Conservation (phyloP, 192 early-diverging fungal genomes). For the Jimgerdemannia flammicorona region DNA sequence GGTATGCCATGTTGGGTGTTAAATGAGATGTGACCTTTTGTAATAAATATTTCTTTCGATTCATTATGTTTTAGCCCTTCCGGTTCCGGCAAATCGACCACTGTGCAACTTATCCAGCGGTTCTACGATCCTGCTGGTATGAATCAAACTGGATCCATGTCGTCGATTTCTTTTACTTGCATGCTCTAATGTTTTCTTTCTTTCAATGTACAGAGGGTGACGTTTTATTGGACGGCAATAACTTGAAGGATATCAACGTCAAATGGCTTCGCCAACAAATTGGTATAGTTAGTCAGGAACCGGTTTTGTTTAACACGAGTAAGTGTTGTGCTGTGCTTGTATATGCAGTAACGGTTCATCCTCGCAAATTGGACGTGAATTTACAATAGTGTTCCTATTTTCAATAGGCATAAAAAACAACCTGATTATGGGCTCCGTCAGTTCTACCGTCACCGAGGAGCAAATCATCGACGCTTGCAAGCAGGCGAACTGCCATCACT, state of each 20-base stretch:
- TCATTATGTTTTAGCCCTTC: conserved; percentile 33
- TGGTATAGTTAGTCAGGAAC: conserved; percentile 90
- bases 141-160: not conserved
- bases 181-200: not conserved
- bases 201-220: conserved; percentile 23
- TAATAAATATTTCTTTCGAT: not conserved
- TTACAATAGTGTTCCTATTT: not conserved
- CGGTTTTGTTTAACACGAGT: conserved; percentile 74
- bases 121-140: conserved; percentile 66
- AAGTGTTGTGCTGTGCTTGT: not conserved
- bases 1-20: no score
- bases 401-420: conserved; percentile 75
- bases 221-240: conserved; percentile 69
- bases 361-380: not conserved
- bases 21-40: not conserved
- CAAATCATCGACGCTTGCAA: conserved; percentile 68
- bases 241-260: conserved; percentile 76
- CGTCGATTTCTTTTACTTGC: no score
- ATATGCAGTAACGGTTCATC: no score
- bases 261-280: conserved; percentile 81
- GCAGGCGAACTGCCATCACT: conserved; percentile 76
- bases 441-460: conserved; percentile 52
- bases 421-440: conserved; percentile 62
- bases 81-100: conserved; percentile 86
- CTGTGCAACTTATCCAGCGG: conserved; percentile 77